phyloP scores from a whole-genome alignment of 2,329 filamentous ascomycete genomes.

The Trichoderma lentiforme region DNA sequence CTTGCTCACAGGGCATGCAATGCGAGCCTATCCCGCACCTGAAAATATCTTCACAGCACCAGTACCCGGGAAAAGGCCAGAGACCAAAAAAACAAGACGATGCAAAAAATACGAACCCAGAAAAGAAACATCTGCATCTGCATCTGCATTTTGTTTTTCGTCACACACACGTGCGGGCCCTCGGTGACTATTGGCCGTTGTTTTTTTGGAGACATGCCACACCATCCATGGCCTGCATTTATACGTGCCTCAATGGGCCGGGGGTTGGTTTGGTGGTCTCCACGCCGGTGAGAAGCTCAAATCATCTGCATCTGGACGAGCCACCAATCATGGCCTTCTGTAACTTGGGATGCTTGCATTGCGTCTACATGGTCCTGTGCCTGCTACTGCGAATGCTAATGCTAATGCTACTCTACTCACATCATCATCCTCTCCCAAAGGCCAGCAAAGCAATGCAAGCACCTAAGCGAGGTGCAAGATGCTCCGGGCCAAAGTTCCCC shows the following conservation, averaged over 20 bases:
- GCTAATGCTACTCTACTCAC: background rate
- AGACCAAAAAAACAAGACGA: background rate
- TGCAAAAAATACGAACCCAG: constrained; percentile 2
- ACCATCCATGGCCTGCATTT: background rate
- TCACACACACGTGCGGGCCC: constrained; percentile 13
- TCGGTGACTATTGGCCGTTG: background rate
- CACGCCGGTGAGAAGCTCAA: constrained; percentile 9
- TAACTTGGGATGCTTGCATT: background rate
- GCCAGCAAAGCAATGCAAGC: constrained; percentile 5
- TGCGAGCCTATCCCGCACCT: background rate
- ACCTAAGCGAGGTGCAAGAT: constrained; percentile 1
- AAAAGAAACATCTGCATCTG: constrained; percentile 5
- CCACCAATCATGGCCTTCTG: background rate
- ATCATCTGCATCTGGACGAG: background rate
- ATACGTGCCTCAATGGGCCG: background rate
- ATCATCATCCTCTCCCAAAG: background rate
- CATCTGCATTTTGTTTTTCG: constrained; percentile 2
- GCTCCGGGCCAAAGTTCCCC: background rate
- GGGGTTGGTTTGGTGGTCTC: background rate
- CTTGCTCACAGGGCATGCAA: background rate
- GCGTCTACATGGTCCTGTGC: background rate
- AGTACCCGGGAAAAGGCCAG: background rate
- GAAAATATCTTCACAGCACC: background rate
- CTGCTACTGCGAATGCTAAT: background rate
- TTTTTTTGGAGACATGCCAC: background rate